phyloP scores from a whole-genome alignment of 192 early-diverging fungal genomes.

The Entomortierella lignicola region DNA sequence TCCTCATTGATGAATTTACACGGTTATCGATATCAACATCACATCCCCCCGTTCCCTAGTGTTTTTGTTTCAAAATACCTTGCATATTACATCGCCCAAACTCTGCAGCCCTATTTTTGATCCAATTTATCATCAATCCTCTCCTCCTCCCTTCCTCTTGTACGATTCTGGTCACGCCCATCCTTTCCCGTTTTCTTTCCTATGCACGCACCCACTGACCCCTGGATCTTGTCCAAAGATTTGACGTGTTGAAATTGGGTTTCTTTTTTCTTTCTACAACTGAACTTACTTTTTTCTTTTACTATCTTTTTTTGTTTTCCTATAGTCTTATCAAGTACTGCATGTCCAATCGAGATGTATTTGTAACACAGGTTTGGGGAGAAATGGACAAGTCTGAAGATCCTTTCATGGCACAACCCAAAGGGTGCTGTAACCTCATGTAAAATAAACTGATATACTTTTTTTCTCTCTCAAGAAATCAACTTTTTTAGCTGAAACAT shows the following conservation, averaged over 20 bases:
- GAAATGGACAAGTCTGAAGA: constrained; percentile 46
- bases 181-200: background rate
- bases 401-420: constrained; percentile 48
- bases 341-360: constrained; percentile 31
- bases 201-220: background rate
- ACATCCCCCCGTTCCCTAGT: no score
- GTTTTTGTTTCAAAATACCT: no score
- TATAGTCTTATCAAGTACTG: constrained; percentile 51
- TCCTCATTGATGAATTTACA: no score
- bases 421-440: constrained; percentile 45
- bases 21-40: no score
- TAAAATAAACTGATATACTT: background rate
- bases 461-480: no score
- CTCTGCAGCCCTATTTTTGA: no score
- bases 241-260: no score
- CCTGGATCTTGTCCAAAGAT: constrained; percentile 13
- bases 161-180: background rate
- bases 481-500: no score
- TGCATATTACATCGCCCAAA: no score
- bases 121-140: no score
- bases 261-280: background rate
- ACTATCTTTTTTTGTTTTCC: background rate
- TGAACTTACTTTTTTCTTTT: background rate
- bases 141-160: no score
- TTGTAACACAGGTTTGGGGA: constrained; percentile 53